A percentile compares a stretch with the other conserved stretches of the same genome.
Evolutionary conservation across 257 asterid genomes (phyloP).

Genomic region (Gardenia jasminoides): DNA sequence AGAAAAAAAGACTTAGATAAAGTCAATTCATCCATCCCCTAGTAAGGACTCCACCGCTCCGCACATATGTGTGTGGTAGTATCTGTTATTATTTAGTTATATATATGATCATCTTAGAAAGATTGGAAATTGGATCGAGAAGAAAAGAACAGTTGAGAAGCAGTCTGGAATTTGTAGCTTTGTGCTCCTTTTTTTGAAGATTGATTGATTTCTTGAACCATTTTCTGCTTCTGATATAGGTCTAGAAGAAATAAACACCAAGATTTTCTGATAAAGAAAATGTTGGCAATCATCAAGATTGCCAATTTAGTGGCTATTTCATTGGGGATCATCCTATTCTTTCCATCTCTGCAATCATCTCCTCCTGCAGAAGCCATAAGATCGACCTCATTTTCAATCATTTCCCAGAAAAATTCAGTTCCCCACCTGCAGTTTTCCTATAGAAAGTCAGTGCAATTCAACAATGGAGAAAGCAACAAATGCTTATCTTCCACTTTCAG

Average conservation of each 20-base stretch:
- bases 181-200: neutral
- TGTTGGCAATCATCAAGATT: slow-evolving; percentile 13
- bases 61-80: neutral
- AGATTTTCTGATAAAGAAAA: neutral
- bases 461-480: neutral
- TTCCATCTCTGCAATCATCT: slow-evolving; percentile 49
- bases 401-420: neutral
- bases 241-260: neutral
- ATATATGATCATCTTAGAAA: too few relatives aligned
- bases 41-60: neutral
- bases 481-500: neutral
- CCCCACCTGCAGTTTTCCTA: neutral
- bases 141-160: neutral
- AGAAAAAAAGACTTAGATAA: neutral
- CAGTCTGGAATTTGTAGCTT: neutral
- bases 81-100: too few relatives aligned
- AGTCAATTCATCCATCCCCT: neutral
- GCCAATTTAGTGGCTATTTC: slow-evolving; percentile 21
- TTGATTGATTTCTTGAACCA: neutral
- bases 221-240: too few relatives aligned
- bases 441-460: neutral
- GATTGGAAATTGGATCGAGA: neutral
- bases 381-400: slow-evolving; percentile 23
- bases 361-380: slow-evolving; percentile 52
- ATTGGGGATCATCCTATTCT: slow-evolving; percentile 43